Base-by-base conservation (phyloP, 805 yeast genomes). In the Candida oleophila region DNA sequence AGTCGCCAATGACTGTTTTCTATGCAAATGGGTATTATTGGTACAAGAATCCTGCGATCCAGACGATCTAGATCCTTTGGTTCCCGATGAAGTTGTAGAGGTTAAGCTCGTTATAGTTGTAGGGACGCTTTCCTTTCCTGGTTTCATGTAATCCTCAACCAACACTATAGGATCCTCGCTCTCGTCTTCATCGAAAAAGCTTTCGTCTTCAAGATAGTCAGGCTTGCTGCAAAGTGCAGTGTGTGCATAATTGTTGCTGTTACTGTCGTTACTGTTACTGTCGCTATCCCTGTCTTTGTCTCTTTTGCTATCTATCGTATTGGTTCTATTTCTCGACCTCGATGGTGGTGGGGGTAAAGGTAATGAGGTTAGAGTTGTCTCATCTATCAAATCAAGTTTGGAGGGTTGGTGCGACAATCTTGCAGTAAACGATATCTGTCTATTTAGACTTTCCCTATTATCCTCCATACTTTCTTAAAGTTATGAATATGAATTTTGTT, bases 121-220 rank as follows among this genome's bases (percentile, higher is more conserved):
- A 8, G 19, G 19, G 30, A 32, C 21, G 42, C 22, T 15, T 41
- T 14, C 35, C 15, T 32, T 19, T 14, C 35, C 30, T 16, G 25
- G 11, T n/a, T 66, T 63, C 51, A 81, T 68, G 56, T 81, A 81
- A 54, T 81, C 87, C 53, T 81, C 87, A 8, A 81, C 74, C 16
- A 81, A 59, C 1, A 81, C 80, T 14, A 68, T 71, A 8, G 70
- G 76, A 41, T 68, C 73, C 33, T 67, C 65, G 12, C 51, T 52
- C 19, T 62, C 67, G 5, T 55, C 64, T 18, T 42, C 52, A n/a
- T 49, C 47, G 22, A 42, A 28, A 45, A 36, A 30, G 39, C 43
- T 34, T 18, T 50, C 53, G 21, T 50, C 53, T 9, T 52, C 54
- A 12, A 49, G 51, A 35, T 18, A 36, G 22, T 36, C 39, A 19